Evolutionary conservation across 2,329 filamentous ascomycete genomes (phyloP).

Genomic region (Emergomyces orientalis): DNA sequence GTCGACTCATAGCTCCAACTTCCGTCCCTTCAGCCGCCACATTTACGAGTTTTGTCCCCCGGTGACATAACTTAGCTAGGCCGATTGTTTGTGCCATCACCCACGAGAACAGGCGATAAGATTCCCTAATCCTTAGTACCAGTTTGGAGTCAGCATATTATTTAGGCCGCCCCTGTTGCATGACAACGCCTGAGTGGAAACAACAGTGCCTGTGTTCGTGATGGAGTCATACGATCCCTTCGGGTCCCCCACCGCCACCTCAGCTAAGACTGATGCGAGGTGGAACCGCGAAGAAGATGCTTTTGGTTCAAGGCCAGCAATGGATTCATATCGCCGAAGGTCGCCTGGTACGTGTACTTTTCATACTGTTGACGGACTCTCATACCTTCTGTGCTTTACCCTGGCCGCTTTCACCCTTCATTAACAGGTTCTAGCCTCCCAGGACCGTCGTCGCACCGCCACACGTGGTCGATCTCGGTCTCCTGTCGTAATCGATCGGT

Average conservation of each 20-base stretch:
- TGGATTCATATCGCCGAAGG: constrained; percentile 38
- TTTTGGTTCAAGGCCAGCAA: constrained; percentile 24
- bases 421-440: constrained; percentile 20
- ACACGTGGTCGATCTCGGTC: constrained; percentile 49
- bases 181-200: neutral
- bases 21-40: constrained; percentile 1
- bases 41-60: constrained; percentile 9
- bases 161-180: neutral
- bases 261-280: constrained; percentile 23
- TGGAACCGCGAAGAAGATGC: constrained; percentile 35
- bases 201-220: constrained; percentile 8
- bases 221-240: constrained; percentile 43
- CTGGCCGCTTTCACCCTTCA: neutral
- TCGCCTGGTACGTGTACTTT: constrained; percentile 35
- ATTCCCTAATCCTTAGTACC: neutral
- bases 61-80: constrained; percentile 10
- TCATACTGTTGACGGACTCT: neutral
- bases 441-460: constrained; percentile 38
- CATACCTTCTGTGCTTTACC: neutral
- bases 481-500: constrained; percentile 53
- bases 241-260: constrained; percentile 29
- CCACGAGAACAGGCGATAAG: neutral
- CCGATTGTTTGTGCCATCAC: neutral
- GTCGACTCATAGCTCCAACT: constrained; percentile 29
- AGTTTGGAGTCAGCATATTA: neutral